A percentile compares a stretch with the other conserved stretches of the same genome.
Evolutionary conservation across 805 yeast species (phyloP).

Genomic region (Yarrowia keelungensis): DNA sequence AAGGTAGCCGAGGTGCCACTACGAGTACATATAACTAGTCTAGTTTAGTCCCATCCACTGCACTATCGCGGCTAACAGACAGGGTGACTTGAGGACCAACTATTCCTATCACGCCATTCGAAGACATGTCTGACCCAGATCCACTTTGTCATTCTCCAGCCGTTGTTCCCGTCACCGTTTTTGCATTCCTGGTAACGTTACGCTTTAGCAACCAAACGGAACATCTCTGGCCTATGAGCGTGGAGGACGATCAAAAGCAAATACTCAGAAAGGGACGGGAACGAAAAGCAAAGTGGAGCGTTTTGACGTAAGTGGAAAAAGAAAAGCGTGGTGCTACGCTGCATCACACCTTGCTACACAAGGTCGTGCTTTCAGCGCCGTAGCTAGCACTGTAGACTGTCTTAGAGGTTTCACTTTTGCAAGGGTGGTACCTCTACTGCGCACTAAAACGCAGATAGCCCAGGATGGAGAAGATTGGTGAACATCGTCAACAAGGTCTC

Average conservation of each 20-base stretch:
- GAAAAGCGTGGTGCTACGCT: neutral
- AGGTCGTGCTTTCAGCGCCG: too few species aligned
- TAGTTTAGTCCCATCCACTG: too few species aligned
- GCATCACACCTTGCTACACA: neutral
- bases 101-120: neutral
- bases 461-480: neutral
- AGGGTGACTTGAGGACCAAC: too few species aligned
- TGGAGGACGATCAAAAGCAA: neutral
- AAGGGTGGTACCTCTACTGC: too few species aligned
- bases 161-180: slow-evolving; percentile 28
- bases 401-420: too few species aligned
- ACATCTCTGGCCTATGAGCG: slow-evolving; percentile 15
- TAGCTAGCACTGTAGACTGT: too few species aligned
- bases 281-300: slow-evolving; percentile 11
- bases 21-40: too few species aligned
- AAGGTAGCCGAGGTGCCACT: neutral
- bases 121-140: neutral
- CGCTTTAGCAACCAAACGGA: slow-evolving; percentile 25
- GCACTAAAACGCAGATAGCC: slow-evolving; percentile 5
- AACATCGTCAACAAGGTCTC: neutral
- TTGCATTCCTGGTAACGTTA: slow-evolving; percentile 22
- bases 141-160: neutral
- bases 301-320: neutral
- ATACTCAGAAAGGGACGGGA: neutral
- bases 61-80: too few species aligned